A percentile compares a stretch with the other conserved stretches of the same genome.
Evolutionary conservation across 495 filamentous ascomycete species (phyloP).

Genomic region (Parachaetomium inaequale): DNA sequence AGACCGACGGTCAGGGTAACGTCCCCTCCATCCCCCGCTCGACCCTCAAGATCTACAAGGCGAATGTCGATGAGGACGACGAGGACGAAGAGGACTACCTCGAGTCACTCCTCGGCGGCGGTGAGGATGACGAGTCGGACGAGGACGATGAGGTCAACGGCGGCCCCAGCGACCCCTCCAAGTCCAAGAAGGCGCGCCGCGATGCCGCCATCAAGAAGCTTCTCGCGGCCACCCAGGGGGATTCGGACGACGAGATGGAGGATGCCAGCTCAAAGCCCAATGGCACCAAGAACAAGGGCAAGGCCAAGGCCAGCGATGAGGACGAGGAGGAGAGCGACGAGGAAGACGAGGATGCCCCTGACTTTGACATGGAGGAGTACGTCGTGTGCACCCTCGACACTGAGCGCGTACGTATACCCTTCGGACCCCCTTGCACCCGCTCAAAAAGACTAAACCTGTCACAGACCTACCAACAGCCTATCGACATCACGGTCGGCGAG

Average conservation of each 20-base stretch:
- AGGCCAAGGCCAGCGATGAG: slow-evolving; percentile 68
- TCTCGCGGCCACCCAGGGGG: slow-evolving; percentile 58
- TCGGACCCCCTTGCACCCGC: neutral
- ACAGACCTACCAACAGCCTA: slow-evolving; percentile 90
- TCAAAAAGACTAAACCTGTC: slow-evolving; percentile 28
- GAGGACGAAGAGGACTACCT: slow-evolving; percentile 61
- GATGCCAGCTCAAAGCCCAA: slow-evolving; percentile 61
- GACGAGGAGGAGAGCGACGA: slow-evolving; percentile 52
- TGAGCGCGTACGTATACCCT: slow-evolving; percentile 43
- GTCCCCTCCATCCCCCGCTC: slow-evolving; percentile 63
- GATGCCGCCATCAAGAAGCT: slow-evolving; percentile 69
- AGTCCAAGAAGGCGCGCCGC: slow-evolving; percentile 75
- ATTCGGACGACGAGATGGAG: slow-evolving; percentile 56
- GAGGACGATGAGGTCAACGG: slow-evolving; percentile 68
- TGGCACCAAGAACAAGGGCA: slow-evolving; percentile 62
- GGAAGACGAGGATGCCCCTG: slow-evolving; percentile 61
- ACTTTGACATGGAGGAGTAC: slow-evolving; percentile 72
- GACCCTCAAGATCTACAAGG: slow-evolving; percentile 85
- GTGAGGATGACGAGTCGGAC: slow-evolving; percentile 59
- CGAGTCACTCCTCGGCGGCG: slow-evolving; percentile 48
- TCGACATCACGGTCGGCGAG: slow-evolving; percentile 84
- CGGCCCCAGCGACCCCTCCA: slow-evolving; percentile 83
- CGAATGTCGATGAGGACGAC: slow-evolving; percentile 51
- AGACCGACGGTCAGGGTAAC: slow-evolving; percentile 59
- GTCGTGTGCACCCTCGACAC: slow-evolving; percentile 94